Evolutionary conservation across 2,329 filamentous ascomycete species (phyloP).

Genomic region (Thielaviopsis musarum): DNA sequence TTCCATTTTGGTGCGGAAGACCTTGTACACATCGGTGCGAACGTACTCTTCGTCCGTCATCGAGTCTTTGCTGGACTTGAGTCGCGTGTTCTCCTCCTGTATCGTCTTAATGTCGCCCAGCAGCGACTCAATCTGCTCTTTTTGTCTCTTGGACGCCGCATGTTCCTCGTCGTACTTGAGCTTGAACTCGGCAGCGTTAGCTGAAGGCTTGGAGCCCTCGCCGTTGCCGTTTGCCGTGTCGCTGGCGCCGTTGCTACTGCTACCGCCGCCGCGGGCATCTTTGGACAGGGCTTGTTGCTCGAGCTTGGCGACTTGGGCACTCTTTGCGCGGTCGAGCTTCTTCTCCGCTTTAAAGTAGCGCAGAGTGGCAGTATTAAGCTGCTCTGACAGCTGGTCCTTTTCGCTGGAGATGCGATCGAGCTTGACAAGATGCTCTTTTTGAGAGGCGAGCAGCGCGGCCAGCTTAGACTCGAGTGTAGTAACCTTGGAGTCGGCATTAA

Average conservation of each 20-base stretch:
- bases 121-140: slow-evolving; percentile 69
- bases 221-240: slow-evolving; percentile 16
- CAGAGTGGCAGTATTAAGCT: slow-evolving; percentile 73
- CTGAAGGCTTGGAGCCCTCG: slow-evolving; percentile 27
- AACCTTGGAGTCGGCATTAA: slow-evolving; percentile 43
- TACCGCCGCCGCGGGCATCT: slow-evolving; percentile 30
- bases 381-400: slow-evolving; percentile 70
- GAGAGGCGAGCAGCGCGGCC: slow-evolving; percentile 55
- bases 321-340: slow-evolving; percentile 78
- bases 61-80: slow-evolving; percentile 49
- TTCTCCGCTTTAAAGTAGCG: slow-evolving; percentile 93
- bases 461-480: slow-evolving; percentile 59
- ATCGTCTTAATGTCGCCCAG: slow-evolving; percentile 59
- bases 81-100: slow-evolving; percentile 48
- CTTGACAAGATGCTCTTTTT: slow-evolving; percentile 67
- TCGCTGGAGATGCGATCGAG: slow-evolving; percentile 60
- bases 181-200: slow-evolving; percentile 49
- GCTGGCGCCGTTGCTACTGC: slow-evolving; percentile 29
- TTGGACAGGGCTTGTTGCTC: slow-evolving; percentile 75
- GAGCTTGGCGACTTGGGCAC: slow-evolving; percentile 74
- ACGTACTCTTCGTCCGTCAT: slow-evolving; percentile 87
- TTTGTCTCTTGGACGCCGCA: slow-evolving; percentile 64
- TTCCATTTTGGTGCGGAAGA: slow-evolving; percentile 76
- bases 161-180: slow-evolving; percentile 60
- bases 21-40: slow-evolving; percentile 84